Conservation (phyloP, 371 early-diverging fungal species). For the Circinella umbellata region DNA sequence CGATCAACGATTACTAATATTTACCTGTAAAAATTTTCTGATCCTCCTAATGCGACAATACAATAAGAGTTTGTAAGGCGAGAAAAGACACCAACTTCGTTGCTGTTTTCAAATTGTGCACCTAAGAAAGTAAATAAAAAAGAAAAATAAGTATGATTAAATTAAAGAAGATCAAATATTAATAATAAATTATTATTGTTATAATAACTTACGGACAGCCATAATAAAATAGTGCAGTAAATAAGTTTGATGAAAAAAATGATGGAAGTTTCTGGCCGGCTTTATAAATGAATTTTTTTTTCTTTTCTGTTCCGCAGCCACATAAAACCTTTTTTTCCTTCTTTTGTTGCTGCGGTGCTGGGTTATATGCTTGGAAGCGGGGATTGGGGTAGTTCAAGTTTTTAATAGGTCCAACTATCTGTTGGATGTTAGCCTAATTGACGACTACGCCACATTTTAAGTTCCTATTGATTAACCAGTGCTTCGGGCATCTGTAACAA, state of each 20-base stretch:
- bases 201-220: constrained; percentile 49
- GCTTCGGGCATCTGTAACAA: too few relatives aligned
- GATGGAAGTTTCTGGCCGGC: neutral
- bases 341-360: too few relatives aligned
- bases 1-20: constrained; percentile 4
- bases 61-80: constrained; percentile 99
- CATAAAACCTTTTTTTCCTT: neutral
- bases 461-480: too few relatives aligned
- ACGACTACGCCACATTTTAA: too few relatives aligned
- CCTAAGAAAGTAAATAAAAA: constrained; percentile 38
- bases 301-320: neutral
- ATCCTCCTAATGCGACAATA: constrained; percentile 97
- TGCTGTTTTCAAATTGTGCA: constrained; percentile 99
- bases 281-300: constrained; percentile 2
- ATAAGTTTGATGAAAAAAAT: constrained; percentile 9
- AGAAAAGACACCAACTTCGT: constrained; percentile 99
- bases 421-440: too few relatives aligned
- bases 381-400: too few relatives aligned
- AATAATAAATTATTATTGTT: too few relatives aligned
- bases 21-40: constrained; percentile 97
- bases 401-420: too few relatives aligned
- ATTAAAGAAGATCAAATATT: neutral
- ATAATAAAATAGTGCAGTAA: constrained; percentile 15
- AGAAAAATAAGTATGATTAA: neutral
- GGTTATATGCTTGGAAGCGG: too few relatives aligned